Evolutionary conservation across 257 asterid species (phyloP), one percentile per base, ranked within the genome.

Genomic region (Penstemon eatonii): DNA sequence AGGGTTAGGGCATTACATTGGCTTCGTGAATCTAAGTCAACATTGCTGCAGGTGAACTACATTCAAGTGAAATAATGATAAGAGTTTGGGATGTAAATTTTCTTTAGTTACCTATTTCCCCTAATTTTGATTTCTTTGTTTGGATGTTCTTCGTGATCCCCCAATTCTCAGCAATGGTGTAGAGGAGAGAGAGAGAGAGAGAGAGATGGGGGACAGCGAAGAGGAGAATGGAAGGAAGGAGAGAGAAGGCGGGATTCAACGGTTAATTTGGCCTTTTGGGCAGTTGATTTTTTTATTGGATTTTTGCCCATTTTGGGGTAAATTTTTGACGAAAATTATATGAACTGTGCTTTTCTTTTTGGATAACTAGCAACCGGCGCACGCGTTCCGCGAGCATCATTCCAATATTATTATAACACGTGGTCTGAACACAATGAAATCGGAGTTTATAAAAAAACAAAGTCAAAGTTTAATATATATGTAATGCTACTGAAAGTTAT

Each of bases 181-280:
- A 74, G 70, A 75, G 73, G 70, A 75, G 73, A 73, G 76, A 66
- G 18, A 63, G 52, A 59, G 72, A 55, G 13, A 10, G 60, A 12
- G 33, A 55, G 55, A 10, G 8, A 58, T 43, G 71, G 57, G 69
- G 63, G 60, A 80, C 75, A 25, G 33, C 33, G 33, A 25, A 25
- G 33, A 25, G 18, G 72, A 18, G 43, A 56, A 69, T 39, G 55
- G 70, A 13, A 11, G 15, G 65, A 40, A 53, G 59, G 75, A 67
- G 71, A 62, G 72, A 74, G 77, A 58, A 62, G 83, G 81, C 77
- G 78, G 78, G 80, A 78, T 70, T 65, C 54, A 70, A 79, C 82
- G 84, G 86, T 76, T 70, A 67, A 60, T 69, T 78, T 69, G 71
- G 77, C 60, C 62, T 47, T 54, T 65, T 79, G 36, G 53, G 67